These are phyloP conservation scores for Clitocybe nebularis DNA, from an alignment of 1,284 basidiomycete species.

Conservation along the genomic window DNA sequence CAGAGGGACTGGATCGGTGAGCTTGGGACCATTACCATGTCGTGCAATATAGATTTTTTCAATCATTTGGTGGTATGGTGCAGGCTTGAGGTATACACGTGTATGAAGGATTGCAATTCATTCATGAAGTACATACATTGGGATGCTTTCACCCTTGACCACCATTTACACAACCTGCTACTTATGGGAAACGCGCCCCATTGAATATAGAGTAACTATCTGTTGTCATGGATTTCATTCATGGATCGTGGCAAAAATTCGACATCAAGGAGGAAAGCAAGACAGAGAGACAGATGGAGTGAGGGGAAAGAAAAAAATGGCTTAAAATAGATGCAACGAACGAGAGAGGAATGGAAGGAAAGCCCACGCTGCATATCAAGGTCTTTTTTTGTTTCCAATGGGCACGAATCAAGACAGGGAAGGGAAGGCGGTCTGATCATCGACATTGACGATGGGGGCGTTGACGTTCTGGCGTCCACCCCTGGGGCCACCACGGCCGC, in stretches of 20 bases:
- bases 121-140: not conserved
- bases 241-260: constrained; percentile 21
- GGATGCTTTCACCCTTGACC: not conserved
- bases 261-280: constrained; percentile 17
- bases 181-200: not conserved
- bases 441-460: constrained; percentile 53
- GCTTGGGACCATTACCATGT: constrained; percentile 51
- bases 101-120: not conserved
- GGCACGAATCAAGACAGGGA: constrained; percentile 55
- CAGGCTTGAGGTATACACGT: not conserved
- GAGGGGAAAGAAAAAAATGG: constrained; percentile 17
- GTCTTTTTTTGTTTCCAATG: not conserved
- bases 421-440: constrained; percentile 82
- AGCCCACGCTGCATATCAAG: no score
- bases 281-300: constrained; percentile 20
- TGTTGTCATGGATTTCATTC: constrained; percentile 24
- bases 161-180: not conserved
- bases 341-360: constrained; percentile 1
- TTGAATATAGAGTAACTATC: constrained; percentile 4
- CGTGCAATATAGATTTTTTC: constrained; percentile 78
- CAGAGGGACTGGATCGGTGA: not conserved
- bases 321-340: constrained; percentile 16
- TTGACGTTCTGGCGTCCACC: constrained; percentile 29
- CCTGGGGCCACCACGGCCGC: constrained; percentile 39
- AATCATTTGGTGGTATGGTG: constrained; percentile 33